A percentile compares a stretch with the other conserved stretches of the same genome.
Evolutionary conservation across 768 basidiomycete genomes (phyloP).

Genomic region (Hortiboletus campestris): DNA sequence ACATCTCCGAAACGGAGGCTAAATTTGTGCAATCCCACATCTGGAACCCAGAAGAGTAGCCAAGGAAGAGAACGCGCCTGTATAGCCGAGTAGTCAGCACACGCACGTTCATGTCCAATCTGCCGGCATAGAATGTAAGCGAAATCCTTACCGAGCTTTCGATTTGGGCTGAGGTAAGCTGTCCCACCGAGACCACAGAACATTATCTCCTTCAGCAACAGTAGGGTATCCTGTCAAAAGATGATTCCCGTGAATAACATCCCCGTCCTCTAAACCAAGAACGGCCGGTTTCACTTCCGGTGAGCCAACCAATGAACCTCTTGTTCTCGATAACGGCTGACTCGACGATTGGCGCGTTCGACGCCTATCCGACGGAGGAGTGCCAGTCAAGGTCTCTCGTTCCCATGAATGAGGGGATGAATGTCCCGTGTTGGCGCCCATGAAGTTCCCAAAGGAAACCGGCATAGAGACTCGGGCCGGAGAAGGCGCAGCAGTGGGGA

Average conservation of each 20-base stretch:
- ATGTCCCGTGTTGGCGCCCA: conserved; percentile 27
- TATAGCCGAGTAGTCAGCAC: background rate
- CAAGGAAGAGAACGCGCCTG: conserved; percentile 52
- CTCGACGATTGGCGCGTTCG: conserved; percentile 5
- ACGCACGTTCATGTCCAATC: background rate
- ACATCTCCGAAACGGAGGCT: conserved; percentile 47
- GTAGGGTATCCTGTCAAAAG: conserved; percentile 29
- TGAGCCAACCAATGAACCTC: conserved; percentile 7
- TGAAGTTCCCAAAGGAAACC: conserved; percentile 46
- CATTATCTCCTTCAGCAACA: conserved; percentile 28
- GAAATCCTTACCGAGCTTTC: conserved; percentile 18
- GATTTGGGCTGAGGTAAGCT: conserved; percentile 16
- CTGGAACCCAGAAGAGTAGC: conserved; percentile 52
- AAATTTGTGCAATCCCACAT: conserved; percentile 63
- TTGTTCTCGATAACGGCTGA: conserved; percentile 9
- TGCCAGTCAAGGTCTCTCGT: conserved; percentile 6
- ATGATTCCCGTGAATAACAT: conserved; percentile 12
- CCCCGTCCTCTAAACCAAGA: conserved; percentile 26
- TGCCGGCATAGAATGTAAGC: background rate
- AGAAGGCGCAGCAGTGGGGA: conserved; percentile 46
- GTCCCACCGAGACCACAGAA: conserved; percentile 37
- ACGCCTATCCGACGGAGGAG: conserved; percentile 12
- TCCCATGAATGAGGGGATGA: conserved; percentile 7
- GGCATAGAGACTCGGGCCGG: conserved; percentile 51
- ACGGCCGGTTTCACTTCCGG: conserved; percentile 10